A percentile compares a stretch with the other conserved stretches of the same genome.
Evolutionary conservation across 2,329 filamentous ascomycete species (phyloP).

Genomic region (Septoria linicola): DNA sequence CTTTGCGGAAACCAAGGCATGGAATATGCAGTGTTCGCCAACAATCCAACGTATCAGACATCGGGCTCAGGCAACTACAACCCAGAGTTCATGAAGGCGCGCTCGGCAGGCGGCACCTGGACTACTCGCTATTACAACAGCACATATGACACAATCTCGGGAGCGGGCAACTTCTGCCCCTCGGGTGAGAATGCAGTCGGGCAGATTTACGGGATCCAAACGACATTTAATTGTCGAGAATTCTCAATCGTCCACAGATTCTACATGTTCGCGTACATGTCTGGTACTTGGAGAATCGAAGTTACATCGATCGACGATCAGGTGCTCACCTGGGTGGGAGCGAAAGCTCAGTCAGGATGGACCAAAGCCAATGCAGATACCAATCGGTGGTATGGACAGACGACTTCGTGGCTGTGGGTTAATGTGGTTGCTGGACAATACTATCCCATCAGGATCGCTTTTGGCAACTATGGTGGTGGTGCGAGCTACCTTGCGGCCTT

Average conservation of each 20-base stretch:
- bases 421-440: constrained; percentile 5
- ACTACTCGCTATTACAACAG: constrained; percentile 14
- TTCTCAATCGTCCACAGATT: constrained; percentile 18
- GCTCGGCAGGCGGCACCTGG: constrained; percentile 13
- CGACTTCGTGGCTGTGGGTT: background rate
- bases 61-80: constrained; percentile 13
- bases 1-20: constrained; percentile 22
- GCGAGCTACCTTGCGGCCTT: constrained; percentile 10
- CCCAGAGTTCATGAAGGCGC: constrained; percentile 15
- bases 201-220: constrained; percentile 2
- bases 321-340: constrained; percentile 13
- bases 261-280: constrained; percentile 16
- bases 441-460: constrained; percentile 14
- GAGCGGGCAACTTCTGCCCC: constrained; percentile 4
- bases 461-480: constrained; percentile 14
- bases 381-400: background rate
- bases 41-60: constrained; percentile 12
- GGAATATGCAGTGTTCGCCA: constrained; percentile 17
- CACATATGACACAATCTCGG: constrained; percentile 5
- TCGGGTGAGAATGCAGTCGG: constrained; percentile 2
- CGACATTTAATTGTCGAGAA: constrained; percentile 11
- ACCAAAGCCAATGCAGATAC: constrained; percentile 11
- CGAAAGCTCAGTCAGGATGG: constrained; percentile 14
- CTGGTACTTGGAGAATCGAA: constrained; percentile 11
- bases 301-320: constrained; percentile 13